Evolutionary conservation across 805 yeast species (phyloP), one percentile per base, ranked within the genome.

Genomic region (Saturnispora besseyi): DNA sequence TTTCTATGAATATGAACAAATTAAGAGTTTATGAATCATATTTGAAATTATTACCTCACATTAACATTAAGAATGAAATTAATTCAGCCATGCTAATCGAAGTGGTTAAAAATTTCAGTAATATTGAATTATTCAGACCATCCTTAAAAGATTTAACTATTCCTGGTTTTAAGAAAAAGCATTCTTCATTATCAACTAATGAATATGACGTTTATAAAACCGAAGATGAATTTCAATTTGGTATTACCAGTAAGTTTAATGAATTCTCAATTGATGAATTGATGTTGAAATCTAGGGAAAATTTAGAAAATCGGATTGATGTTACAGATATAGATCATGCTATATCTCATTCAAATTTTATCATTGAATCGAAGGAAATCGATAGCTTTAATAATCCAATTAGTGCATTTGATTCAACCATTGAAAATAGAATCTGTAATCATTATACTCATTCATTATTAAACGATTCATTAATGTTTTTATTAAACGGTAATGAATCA

Each of bases 211-310:
- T 71, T 7, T 70, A 71, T 63, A 62, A 61, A 26, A 53, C 59
- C 10, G 61, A 63, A 15, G 77, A 73, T 51, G 73, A 71, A 32
- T 49, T 62, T 43, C 66, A 70, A 7, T 72, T 57, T 58, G 78
- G 78, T 4, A 51, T 72, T 3, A 73, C 78, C 0, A 71, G 77
- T 50, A 63, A 70, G 51, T 54, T 72, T 30, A 65, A 65, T 45
- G 56, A 53, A 32, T 65, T 57, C 45, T 57, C 59, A 43, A 61
- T 60, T 45, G 68, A 58, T 55, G 72, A 57, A 52, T 54, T 70
- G 22, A 52, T 62, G 57, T 55, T 65, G 28, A 67, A 66, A 45
- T 42, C 29, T 13, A 32, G 34, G n/a, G 12, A 24, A 3, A 30
- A 22, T 18, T 31, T 28, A 7, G 32, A 38, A 13, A 28, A 13